Evolutionary conservation across 768 basidiomycete species (phyloP).

Genomic region (Mycena indigotica): DNA sequence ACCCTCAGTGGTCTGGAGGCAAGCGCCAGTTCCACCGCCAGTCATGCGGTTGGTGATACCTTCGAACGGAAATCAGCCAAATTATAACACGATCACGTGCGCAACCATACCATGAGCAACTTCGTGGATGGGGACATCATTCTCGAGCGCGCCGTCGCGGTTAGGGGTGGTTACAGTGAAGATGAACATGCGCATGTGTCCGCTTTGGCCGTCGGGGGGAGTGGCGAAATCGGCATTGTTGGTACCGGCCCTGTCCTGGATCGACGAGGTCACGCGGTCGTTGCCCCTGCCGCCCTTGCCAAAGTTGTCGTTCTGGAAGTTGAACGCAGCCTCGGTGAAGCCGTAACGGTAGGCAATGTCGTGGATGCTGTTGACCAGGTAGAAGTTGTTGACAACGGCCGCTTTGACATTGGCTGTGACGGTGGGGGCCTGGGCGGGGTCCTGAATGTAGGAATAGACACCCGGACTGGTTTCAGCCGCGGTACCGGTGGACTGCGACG

Average conservation of each 20-base stretch:
- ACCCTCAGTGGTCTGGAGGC: conserved; percentile 63
- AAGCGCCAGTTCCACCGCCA: conserved; percentile 55
- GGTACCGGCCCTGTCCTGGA: conserved; percentile 50
- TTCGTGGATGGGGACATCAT: conserved; percentile 37
- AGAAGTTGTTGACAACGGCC: conserved; percentile 46
- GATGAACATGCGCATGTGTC: conserved; percentile 20
- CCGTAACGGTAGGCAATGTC: conserved; percentile 46
- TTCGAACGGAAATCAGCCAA: not conserved
- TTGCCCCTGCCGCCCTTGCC: conserved; percentile 52
- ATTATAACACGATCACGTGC: too few species aligned
- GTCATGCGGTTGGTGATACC: conserved; percentile 43
- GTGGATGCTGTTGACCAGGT: conserved; percentile 52
- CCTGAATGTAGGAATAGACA: conserved; percentile 42
- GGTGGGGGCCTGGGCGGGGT: conserved; percentile 38
- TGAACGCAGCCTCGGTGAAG: conserved; percentile 46
- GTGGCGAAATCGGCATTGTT: conserved; percentile 37
- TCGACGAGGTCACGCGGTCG: conserved; percentile 55
- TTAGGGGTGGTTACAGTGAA: conserved; percentile 9
- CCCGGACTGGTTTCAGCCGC: conserved; percentile 39
- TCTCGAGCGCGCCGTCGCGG: conserved; percentile 18
- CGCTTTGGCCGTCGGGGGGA: conserved; percentile 40
- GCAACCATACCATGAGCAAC: conserved; percentile 46
- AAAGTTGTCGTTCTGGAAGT: conserved; percentile 67
- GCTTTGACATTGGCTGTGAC: conserved; percentile 48
- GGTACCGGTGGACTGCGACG: conserved; percentile 7